These are phyloP conservation scores for Claviceps citrina DNA, from an alignment of 2,329 filamentous ascomycete species.

Conservation along the genomic window DNA sequence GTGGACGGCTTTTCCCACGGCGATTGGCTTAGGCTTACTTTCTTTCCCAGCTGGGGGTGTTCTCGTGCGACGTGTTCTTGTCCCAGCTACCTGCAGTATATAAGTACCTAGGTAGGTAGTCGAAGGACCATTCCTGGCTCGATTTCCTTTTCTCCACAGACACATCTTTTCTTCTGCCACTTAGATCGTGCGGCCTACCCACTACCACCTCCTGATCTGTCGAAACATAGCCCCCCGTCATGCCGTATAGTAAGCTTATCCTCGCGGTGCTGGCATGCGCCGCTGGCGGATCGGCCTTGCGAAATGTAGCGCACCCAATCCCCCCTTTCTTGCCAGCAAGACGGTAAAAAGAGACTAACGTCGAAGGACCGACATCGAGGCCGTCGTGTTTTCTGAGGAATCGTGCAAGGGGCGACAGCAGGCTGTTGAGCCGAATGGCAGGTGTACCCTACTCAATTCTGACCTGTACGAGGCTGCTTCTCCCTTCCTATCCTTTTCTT, in stretches of 20 bases:
- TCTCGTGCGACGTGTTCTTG: too few species aligned
- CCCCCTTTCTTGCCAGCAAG: not conserved
- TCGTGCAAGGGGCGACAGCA: constrained; percentile 1
- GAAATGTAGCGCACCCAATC: not conserved
- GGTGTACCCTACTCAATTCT: not conserved
- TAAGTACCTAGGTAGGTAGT: too few species aligned
- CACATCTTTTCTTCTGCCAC: too few species aligned
- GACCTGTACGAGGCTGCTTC: constrained; percentile 2
- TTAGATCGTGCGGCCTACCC: too few species aligned
- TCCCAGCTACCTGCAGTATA: too few species aligned
- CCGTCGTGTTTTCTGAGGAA: constrained; percentile 1
- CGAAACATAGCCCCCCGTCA: not conserved
- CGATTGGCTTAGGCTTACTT: too few species aligned
- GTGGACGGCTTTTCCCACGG: too few species aligned
- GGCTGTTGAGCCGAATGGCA: not conserved
- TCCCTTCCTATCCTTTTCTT: too few species aligned
- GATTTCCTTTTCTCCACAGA: too few species aligned
- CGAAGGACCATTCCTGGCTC: too few species aligned
- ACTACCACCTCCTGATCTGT: too few species aligned
- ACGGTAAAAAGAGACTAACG: not conserved
- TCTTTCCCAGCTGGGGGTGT: too few species aligned
- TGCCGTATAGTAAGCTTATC: not conserved
- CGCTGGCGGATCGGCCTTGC: not conserved
- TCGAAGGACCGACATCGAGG: not conserved
- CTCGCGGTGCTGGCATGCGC: not conserved